Evolutionary conservation across 768 basidiomycete species (phyloP).

Genomic region (Daedaleopsis nitida): DNA sequence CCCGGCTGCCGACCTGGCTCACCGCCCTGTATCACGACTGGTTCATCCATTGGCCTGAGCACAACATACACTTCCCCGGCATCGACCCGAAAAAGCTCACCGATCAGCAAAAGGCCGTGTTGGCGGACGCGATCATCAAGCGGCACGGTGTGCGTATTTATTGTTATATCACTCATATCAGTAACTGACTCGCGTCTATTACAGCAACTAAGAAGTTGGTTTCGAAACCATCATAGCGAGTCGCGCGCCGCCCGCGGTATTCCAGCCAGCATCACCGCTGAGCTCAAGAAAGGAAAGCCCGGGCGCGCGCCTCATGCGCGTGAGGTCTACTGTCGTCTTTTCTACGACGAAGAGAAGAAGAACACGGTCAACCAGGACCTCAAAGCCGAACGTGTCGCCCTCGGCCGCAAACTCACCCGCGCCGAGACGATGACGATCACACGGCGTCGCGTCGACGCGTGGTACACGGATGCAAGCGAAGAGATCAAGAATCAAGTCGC

Average conservation of each 20-base stretch:
- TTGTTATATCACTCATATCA: not conserved
- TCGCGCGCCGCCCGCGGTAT: no score
- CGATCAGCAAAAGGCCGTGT: not conserved
- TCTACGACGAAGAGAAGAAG: not conserved
- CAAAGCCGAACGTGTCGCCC: no score
- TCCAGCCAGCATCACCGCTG: not conserved
- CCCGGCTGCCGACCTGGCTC: not conserved
- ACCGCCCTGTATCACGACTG: not conserved
- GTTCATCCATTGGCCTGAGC: not conserved
- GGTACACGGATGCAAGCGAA: not conserved
- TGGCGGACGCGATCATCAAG: not conserved
- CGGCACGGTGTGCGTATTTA: not conserved
- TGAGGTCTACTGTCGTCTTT: not conserved
- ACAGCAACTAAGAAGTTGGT: not conserved
- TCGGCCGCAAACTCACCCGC: not conserved
- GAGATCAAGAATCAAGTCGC: not conserved
- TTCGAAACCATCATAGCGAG: not conserved
- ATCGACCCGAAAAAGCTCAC: not conserved
- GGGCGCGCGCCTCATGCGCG: not conserved
- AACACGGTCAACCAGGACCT: not conserved
- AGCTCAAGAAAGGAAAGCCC: not conserved
- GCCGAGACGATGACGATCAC: not conserved
- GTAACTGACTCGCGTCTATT: not conserved
- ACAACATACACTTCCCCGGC: not conserved
- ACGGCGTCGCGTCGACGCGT: not conserved